Evolutionary conservation across 129 eudicot genomes (phyloP).

Genomic region (Dittrichia graveolens): DNA sequence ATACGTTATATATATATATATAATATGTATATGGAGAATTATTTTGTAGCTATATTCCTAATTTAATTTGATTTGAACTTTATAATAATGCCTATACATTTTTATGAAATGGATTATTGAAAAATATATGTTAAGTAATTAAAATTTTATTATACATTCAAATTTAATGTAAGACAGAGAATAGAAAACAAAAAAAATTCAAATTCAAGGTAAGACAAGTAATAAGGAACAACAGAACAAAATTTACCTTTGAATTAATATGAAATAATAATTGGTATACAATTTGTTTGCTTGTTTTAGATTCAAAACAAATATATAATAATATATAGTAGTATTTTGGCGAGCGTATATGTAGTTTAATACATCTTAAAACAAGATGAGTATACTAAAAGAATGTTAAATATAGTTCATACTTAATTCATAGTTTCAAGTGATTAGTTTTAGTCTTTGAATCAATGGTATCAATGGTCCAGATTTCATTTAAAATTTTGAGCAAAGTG

Average conservation of each 20-base stretch:
- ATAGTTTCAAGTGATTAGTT: too few relatives aligned
- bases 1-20: too few relatives aligned
- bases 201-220: slow-evolving; percentile 1
- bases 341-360: background rate
- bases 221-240: background rate
- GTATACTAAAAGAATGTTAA: too few relatives aligned
- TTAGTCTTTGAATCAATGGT: too few relatives aligned
- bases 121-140: too few relatives aligned
- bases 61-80: background rate
- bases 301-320: background rate
- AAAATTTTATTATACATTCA: background rate
- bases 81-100: background rate
- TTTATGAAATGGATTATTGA: background rate
- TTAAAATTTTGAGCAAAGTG: too few relatives aligned
- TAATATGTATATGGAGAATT: background rate
- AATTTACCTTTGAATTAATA: background rate
- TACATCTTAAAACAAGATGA: background rate
- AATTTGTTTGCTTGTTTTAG: background rate
- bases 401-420: too few relatives aligned
- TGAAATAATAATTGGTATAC: background rate
- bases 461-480: too few relatives aligned
- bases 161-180: background rate
- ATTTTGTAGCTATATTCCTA: background rate
- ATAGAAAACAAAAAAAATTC: slow-evolving; percentile 6
- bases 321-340: background rate